Conservation (phyloP, 768 basidiomycete species). For the Leccinum broughii region DNA sequence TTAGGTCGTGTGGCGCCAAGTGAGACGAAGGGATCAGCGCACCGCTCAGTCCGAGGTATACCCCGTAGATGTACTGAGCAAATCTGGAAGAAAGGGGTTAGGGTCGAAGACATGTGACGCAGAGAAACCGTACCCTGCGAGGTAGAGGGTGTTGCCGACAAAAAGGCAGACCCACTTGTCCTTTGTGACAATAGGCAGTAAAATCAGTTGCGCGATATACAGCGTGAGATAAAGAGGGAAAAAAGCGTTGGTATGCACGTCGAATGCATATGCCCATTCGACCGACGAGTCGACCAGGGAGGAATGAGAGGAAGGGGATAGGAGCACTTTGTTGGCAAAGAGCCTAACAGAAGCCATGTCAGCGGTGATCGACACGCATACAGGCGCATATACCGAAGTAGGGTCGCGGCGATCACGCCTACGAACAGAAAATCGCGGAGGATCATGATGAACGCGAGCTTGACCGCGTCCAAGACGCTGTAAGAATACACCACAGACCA, state of each 20-base stretch:
- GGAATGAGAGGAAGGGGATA: slow-evolving; percentile 73
- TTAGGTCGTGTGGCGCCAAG: slow-evolving; percentile 12
- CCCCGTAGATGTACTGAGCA: slow-evolving; percentile 88
- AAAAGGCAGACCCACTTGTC: slow-evolving; percentile 94
- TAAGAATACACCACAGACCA: slow-evolving; percentile 88
- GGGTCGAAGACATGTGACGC: background rate
- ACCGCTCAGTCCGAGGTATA: slow-evolving; percentile 87
- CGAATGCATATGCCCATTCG: slow-evolving; percentile 95
- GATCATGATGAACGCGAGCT: slow-evolving; percentile 79
- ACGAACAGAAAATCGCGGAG: slow-evolving; percentile 83
- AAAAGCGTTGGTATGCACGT: slow-evolving; percentile 96
- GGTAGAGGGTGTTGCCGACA: slow-evolving; percentile 77
- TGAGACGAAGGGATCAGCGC: slow-evolving; percentile 23
- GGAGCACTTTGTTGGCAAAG: slow-evolving; percentile 67
- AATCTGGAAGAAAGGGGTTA: slow-evolving; percentile 47
- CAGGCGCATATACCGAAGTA: slow-evolving; percentile 58
- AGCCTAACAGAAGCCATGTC: slow-evolving; percentile 43
- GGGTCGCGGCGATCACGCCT: slow-evolving; percentile 71
- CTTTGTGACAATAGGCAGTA: slow-evolving; percentile 79
- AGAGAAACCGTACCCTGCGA: slow-evolving; percentile 67
- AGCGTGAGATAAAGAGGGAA: slow-evolving; percentile 91
- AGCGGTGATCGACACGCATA: slow-evolving; percentile 11
- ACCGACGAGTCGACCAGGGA: slow-evolving; percentile 69
- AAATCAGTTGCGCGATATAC: slow-evolving; percentile 85
- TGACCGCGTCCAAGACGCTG: slow-evolving; percentile 51